phyloP scores from a whole-genome alignment of 345 rosid species.

The Gossypium mustelinum region DNA sequence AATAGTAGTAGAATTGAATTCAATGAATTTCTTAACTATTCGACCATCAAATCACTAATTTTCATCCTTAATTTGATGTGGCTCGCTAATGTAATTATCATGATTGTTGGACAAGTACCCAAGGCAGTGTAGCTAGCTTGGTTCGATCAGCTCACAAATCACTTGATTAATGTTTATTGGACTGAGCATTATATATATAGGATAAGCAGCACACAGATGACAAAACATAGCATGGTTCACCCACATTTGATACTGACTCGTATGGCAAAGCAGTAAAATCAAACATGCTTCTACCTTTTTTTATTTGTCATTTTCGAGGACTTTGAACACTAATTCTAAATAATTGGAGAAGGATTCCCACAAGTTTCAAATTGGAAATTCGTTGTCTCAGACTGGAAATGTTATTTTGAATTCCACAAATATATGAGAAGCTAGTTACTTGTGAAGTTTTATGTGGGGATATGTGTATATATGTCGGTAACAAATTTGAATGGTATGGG shows the following conservation, averaged over 20 bases:
- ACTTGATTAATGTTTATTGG: not conserved
- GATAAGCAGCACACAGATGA: not conserved
- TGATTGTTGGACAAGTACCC: not conserved
- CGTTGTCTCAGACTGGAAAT: not conserved
- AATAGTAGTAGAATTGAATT: not conserved
- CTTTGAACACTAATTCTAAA: not conserved
- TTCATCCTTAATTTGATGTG: not conserved
- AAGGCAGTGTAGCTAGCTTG: not conserved
- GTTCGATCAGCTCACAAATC: not conserved
- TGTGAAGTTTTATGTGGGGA: no score
- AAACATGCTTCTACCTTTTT: not conserved
- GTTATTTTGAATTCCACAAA: not conserved
- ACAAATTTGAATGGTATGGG: no score
- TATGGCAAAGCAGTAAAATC: not conserved
- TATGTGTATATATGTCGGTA: no score
- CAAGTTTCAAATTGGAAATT: not conserved
- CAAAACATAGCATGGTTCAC: not conserved
- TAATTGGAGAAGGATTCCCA: not conserved
- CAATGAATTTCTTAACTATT: not conserved
- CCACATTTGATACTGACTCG: not conserved
- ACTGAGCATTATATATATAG: not conserved
- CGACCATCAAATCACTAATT: not conserved
- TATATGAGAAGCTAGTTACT: no score
- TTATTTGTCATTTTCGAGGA: conserved; percentile 7
- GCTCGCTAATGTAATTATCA: not conserved